phyloP scores from a whole-genome alignment of 495 filamentous ascomycete species.

The Tuber borchii region DNA sequence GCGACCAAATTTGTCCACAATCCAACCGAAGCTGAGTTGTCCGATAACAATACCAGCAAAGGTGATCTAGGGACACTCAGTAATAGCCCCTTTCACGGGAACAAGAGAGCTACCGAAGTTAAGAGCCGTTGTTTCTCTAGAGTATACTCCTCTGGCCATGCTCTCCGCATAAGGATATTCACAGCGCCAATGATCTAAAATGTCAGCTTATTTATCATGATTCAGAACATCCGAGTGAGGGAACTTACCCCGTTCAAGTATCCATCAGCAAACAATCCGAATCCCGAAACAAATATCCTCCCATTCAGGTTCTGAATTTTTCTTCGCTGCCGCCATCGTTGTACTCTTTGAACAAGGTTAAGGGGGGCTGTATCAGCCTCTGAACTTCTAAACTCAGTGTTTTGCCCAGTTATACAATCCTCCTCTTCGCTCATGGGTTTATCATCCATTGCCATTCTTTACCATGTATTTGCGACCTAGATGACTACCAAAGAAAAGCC shows the following conservation, averaged over 20 bases:
- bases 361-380: not conserved
- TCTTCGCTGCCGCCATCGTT: not conserved
- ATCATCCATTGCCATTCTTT: not conserved
- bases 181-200: slow-evolving; percentile 73
- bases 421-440: not conserved
- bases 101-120: slow-evolving; percentile 59
- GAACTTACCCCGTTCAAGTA: slow-evolving; percentile 69
- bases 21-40: slow-evolving; percentile 73
- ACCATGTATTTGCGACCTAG: not conserved
- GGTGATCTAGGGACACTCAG: slow-evolving; percentile 50
- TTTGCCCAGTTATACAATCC: not conserved
- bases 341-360: not conserved
- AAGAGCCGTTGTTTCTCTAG: slow-evolving; percentile 48
- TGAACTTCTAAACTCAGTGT: not conserved
- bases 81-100: not conserved
- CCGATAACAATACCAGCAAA: slow-evolving; percentile 87
- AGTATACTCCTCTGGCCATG: slow-evolving; percentile 59
- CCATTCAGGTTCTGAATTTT: not conserved
- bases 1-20: slow-evolving; percentile 75
- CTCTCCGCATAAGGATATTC: slow-evolving; percentile 57
- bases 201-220: slow-evolving; percentile 5
- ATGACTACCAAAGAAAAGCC: not conserved
- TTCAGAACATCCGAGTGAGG: not conserved
- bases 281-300: slow-evolving; percentile 56
- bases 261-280: slow-evolving; percentile 83